A percentile compares a stretch with the other conserved stretches of the same genome.
These are phyloP conservation scores for Priceomyces carsonii DNA, from an alignment of 805 yeast species.

Conservation along the genomic window DNA sequence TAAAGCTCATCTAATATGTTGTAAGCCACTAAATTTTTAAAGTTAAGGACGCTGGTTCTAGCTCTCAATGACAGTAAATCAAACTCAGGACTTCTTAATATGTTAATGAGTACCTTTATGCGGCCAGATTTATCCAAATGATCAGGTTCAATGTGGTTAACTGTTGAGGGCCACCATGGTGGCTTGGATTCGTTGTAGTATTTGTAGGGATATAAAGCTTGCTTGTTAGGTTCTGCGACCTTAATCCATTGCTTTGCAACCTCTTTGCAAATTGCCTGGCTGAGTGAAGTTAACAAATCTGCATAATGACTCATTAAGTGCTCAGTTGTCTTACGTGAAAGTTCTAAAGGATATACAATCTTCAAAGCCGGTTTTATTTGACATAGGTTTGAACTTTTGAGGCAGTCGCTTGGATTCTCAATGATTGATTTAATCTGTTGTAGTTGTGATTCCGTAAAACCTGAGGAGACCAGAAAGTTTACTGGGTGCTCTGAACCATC, in stretches of 20 bases:
- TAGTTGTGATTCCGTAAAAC: slow-evolving; percentile 3
- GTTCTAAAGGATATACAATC: neutral
- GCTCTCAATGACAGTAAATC: slow-evolving; percentile 12
- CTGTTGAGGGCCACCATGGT: slow-evolving; percentile 66
- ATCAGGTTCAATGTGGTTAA: slow-evolving; percentile 72
- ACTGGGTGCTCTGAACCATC: neutral
- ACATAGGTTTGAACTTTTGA: slow-evolving; percentile 5
- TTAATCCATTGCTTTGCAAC: slow-evolving; percentile 71
- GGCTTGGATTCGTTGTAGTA: slow-evolving; percentile 52
- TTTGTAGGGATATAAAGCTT: slow-evolving; percentile 63
- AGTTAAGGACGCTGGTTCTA: slow-evolving; percentile 10
- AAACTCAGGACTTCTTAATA: slow-evolving; percentile 25
- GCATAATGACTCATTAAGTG: slow-evolving; percentile 15
- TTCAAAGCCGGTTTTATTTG: slow-evolving; percentile 13
- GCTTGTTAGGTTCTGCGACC: slow-evolving; percentile 65
- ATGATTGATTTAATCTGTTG: slow-evolving; percentile 2
- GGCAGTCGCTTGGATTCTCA: slow-evolving; percentile 3
- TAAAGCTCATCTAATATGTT: slow-evolving; percentile 25
- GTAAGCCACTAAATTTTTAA: slow-evolving; percentile 9
- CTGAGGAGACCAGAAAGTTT: slow-evolving; percentile 1
- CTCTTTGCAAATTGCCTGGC: slow-evolving; percentile 48
- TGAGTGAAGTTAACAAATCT: slow-evolving; percentile 17
- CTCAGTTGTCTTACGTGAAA: slow-evolving; percentile 5
- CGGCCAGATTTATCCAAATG: slow-evolving; percentile 65
- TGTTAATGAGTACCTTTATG: slow-evolving; percentile 45